A percentile compares a stretch with the other conserved stretches of the same genome.
phyloP scores from a whole-genome alignment of 2,329 filamentous ascomycete genomes.

The Fusarium nisikadoi region DNA sequence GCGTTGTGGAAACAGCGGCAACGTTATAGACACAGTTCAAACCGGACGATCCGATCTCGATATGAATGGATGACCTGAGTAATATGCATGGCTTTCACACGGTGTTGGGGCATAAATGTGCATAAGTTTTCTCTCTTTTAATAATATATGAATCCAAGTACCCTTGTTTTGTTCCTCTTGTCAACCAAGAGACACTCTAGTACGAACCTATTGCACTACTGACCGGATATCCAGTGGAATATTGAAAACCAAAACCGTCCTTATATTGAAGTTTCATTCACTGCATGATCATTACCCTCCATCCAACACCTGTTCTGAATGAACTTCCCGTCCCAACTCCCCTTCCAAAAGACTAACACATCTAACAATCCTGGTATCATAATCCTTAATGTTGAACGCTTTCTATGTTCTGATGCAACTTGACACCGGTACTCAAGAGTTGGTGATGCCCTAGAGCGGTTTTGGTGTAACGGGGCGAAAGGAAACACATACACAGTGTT shows the following conservation, averaged over 20 bases:
- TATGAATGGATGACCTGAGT: not conserved
- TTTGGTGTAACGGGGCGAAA: not conserved
- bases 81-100: slow-evolving; percentile 31
- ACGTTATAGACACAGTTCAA: slow-evolving; percentile 54
- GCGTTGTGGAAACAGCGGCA: slow-evolving; percentile 69
- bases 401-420: slow-evolving; percentile 11
- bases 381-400: slow-evolving; percentile 5
- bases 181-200: not conserved
- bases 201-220: not conserved
- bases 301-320: slow-evolving; percentile 17
- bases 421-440: slow-evolving; percentile 14
- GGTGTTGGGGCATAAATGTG: slow-evolving; percentile 37
- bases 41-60: not conserved
- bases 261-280: slow-evolving; percentile 18
- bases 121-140: slow-evolving; percentile 15
- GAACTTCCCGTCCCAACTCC: not conserved
- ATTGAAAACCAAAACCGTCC: not conserved
- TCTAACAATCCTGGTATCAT: slow-evolving; percentile 12
- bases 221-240: not conserved
- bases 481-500: not conserved
- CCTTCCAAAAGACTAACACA: slow-evolving; percentile 20
- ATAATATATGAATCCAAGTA: slow-evolving; percentile 26
- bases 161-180: not conserved
- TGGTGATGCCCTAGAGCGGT: not conserved
- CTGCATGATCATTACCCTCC: slow-evolving; percentile 34